Base-by-base conservation (phyloP, 768 basidiomycete genomes). In the Auricularia sp. region DNA sequence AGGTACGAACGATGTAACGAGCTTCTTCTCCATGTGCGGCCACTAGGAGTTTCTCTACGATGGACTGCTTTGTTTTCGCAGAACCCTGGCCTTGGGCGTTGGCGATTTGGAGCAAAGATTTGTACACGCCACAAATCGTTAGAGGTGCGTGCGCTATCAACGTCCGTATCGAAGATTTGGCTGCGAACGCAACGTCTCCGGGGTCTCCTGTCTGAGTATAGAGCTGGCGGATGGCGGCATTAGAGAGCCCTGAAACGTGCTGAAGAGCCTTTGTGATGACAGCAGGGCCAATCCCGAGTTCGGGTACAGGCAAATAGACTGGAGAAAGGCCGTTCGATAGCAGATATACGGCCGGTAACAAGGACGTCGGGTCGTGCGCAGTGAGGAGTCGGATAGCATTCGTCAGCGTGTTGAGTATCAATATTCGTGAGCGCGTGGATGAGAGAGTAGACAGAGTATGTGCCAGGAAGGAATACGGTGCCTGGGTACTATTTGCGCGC, bases 171-270 rank as follows among this genome's bases (percentile, higher is more conserved):
- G 83, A 89, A 3, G 85, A 84, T 71, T 88, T 93, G 10, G 93
- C 91, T 64, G 84, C 83, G 69, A 86, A 93, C 1, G 94, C 94
- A 7, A 94, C 91, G 71, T 94, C 91, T 0, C 94, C 94, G 33
- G 85, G 82, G 74, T 97, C 94, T 3, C 94, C 94, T 39, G 79
- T 84, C 54, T 81, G 76, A 67, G 86, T 87, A 72, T 91, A 90
- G 14, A 93, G 73, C 64, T 77, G 81, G 73, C 78, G 85, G 58
- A 88, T 80, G 12, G 86, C 81, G 7, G 78, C 73, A 21, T 79
- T 69, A 4, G 83, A 81, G 36, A 89, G 75, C 23, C 89, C 88
- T 16, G 88, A 91, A 36, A 88, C 81, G 66, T 85, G 81, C 69
- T 85, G 86, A n/a, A 91, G 82, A 6, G 87, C 83, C 65, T 83